Base-by-base conservation (phyloP, 2,329 filamentous ascomycete genomes). In the Taxawa tesnikishii region DNA sequence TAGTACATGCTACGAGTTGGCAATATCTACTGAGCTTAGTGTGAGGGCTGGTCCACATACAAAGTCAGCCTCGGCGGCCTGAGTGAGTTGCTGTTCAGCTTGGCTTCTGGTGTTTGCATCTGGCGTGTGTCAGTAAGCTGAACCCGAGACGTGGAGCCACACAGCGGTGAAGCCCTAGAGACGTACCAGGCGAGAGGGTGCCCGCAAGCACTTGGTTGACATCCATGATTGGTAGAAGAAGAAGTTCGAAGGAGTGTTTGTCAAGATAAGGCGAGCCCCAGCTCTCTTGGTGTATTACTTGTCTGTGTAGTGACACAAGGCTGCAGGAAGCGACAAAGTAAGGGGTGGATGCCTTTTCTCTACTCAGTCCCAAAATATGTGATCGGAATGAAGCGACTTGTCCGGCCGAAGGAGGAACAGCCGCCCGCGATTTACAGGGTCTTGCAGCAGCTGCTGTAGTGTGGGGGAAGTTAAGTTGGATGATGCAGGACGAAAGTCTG, bases 141-240 rank as follows among this genome's bases (percentile, higher is more conserved):
- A 29, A 35, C 19, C 8, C 19, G 8, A n/a, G 19, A 23, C n/a
- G 19, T 23, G 7, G 21, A 27, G 14, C 12, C 12, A 62, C 63
- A 32, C 49, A 58, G 27, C 49, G 49, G 2, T 56, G 63, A 24
- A 41, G 59, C 43, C 46, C 49, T 36, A 60, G 64, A 58, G 59
- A 52, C 80, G 60, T 68, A 96, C 90, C 88, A 56, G 87, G 73
- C 56, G 87, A 92, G 65, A 96, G 77, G 61, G 90, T 96, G 69
- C 87, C 88, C 65, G 84, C 77, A 70, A 98, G 81, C 68, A 98
- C 88, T 67, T 85, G 80, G 70, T 88, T 93, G 69, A 96, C 92
- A 68, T 96, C 84, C 81, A 92, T 87, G 68, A 74, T 84, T 19
- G 31, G 28, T 21, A 28, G 21, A 29, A 30, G n/a, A 8, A 23